Evolutionary conservation across 192 early-diverging fungal species (phyloP), one percentile per base, ranked within the genome.

Genomic region (Pecoramyces ruminantium): DNA sequence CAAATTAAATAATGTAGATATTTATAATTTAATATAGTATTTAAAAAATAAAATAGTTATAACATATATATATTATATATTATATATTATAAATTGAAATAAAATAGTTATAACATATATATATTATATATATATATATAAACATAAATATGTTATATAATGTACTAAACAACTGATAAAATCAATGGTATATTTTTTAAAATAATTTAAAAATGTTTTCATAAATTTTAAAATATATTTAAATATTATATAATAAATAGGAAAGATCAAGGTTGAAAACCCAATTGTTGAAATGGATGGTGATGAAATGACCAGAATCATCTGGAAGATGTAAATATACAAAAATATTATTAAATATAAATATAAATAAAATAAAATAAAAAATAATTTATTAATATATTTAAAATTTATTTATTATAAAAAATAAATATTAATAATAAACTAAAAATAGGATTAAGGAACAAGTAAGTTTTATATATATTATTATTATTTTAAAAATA

Each of bases 261-360:
- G 25, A 25, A 85, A 83, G 84, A 97, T 98, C 86, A 83, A 86
- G 39, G 94, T 97, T 79, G 86, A 88, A 85, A 96, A 94, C 86
- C 93, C 96, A 29, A 92, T 94, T 77, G 94, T 94, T 79, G 91
- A 95, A 85, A 87, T 92, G 25, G 95, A 98, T 84, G 97, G 97
- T 81, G 97, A 99, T 86, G 97, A 99, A 88, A 98, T 98, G 96
- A 99, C 97, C 40, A 89, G 97, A 83, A 98, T 99, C 87, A 94
- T 99, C 30, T 81, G 42, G 25, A 67, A 67, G 51, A 67, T 67
- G 51, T 67, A 67, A n/a, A 5, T n/a, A 67, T n/a, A 21, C n/a
- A 67, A 1, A n/a, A n/a, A n/a, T 29, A 30, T 16, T 13, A 81
- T 28, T 29, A 29, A 29, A 58, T 21, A 18, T 28, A 21, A n/a